Evolutionary conservation across 1,284 basidiomycete genomes (phyloP), one percentile per base, ranked within the genome.

Genomic region (Phlebopus sp.): DNA sequence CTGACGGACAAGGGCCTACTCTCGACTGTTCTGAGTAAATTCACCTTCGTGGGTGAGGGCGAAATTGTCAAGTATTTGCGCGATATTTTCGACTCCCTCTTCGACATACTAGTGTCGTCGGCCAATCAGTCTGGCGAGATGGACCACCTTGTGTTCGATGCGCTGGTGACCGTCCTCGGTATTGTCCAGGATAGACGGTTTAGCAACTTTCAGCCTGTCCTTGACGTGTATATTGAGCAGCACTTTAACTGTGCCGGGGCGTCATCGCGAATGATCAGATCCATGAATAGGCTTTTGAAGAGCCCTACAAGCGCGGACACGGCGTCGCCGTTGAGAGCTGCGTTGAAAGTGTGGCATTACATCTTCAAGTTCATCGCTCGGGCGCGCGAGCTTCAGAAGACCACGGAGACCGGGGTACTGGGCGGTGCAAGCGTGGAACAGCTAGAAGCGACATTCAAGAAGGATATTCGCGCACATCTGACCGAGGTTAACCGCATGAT

Each of bases 261-360:
- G 0, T 84, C 88, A 0, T 84, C 85, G 14, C 90, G 86, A 59
- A 85, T 97, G 58, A 80, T 95, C 34, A 82, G 81, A 50, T 90
- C 92, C 5, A 90, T 97, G 88, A 89, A 91, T 60, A 77, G 81
- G 15, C 81, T 97, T 5, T 76, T 97, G 44, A 74, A 74, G 19
- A 81, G 88, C 51, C 92, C 92, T 0, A 81, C 83, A 0, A 77
- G 82, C 6, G 74, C 77, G 9, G 91, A 94, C 27, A 84, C 79
- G 3, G 91, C 88, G 0, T 84, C 86, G 18, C 76, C 81, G 14
- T 78, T 97, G 45, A 85, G 95, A 32, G 84, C 92, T 1, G 88
- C 93, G 11, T 77, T 99, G 57, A 97, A 97, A 67, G 95, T 98
- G 17, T 97, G 94, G 92, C 89, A 94, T 59, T 93, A 96, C 62